Base-by-base conservation (phyloP, 768 basidiomycete genomes). In the Kwoniella botswanensis region DNA sequence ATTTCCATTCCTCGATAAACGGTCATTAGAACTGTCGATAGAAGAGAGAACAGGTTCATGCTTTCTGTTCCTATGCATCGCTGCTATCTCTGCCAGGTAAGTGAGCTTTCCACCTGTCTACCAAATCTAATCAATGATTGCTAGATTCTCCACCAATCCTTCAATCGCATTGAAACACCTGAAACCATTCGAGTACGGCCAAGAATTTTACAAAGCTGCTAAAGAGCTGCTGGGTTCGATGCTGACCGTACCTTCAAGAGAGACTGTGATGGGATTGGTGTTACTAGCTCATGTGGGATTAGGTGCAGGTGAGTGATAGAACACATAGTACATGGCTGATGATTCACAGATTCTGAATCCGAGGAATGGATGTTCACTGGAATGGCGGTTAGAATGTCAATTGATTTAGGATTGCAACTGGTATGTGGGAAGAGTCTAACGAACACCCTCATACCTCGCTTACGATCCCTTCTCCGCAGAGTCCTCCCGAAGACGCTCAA, bases 331-430 rank as follows among this genome's bases (percentile, higher is more conserved):
- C 12, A 2, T 6, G 63, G 44, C 26, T 50, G 41, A 46, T 65
- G 57, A 53, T 59, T 26, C 26, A 26, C 35, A 71, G 77, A 80
- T 52, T 78, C 71, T 42, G 76, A 80, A 50, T 70, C 73, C 1
- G 73, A 73, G 21, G 56, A 72, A n/a, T 78, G 76, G 76, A 76
- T 72, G 52, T 65, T 73, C 58, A 69, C 65, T 2, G 75, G 76
- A 13, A 66, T 76, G 55, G 76, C 76, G 3, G 65, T 78, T 4
- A 57, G 76, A 59, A 78, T 80, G 76, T 59, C 75, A 11, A 65
- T 75, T 3, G 79, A 80, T 42, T 68, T 78, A 17, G 79, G 73
- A 4, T 55, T 78, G 4, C 79, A 80, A 55, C 69, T 77, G 26
- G 78, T 79, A 61, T 13, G 71, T 64, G 17, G n/a, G 58, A 26